Base-by-base conservation (phyloP, 371 early-diverging fungal genomes). In the Batrachochytrium dendrobatidis region DNA sequence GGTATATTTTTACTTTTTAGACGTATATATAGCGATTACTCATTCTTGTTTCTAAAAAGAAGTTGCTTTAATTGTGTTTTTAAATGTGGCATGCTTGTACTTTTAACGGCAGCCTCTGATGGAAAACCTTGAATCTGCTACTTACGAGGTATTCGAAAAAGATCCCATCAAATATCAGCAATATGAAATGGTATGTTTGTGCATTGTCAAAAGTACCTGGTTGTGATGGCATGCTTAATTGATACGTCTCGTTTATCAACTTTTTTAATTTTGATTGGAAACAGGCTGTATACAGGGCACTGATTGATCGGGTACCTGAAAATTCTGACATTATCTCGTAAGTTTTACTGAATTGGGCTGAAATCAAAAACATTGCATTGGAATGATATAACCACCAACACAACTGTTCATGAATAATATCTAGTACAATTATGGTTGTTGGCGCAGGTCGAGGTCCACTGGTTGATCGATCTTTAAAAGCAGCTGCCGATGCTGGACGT, bases 141-240 rank as follows among this genome's bases (percentile, higher is more conserved):
- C 92, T 0, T 96, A 96, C 65, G 92, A 90, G 67, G 89, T 88
- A 0, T 97, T 95, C 74, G 95, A 94, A 69, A 85, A 84, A 56
- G 93, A 93, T 68, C 88, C 89, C 5, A 80, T 90, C 54, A 96
- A 94, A 67, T 96, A 96, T 72, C 81, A 82, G 55, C 82, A 83
- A 62, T 96, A 96, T 69, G 93, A 94, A 65, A 66, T 83, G 59
- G 89, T 83, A 55, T 33, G 5, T 39, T 46, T 45, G 10, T 10
- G 24, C 49, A 6, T 49, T 49, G 49, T 17, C 26, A 22, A 17
- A 15, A 15, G 24, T 17, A n/a, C 26, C 24, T 22, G 39, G 10
- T 22, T 24, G 0, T 7, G 12, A n/a, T 15, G 17, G 24, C 39
- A 25, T 30, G 18, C 20, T 5, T 31, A 35, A 1, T 55, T 59